phyloP scores from a whole-genome alignment of 2,329 filamentous ascomycete genomes.

The Cladosporium sp. region DNA sequence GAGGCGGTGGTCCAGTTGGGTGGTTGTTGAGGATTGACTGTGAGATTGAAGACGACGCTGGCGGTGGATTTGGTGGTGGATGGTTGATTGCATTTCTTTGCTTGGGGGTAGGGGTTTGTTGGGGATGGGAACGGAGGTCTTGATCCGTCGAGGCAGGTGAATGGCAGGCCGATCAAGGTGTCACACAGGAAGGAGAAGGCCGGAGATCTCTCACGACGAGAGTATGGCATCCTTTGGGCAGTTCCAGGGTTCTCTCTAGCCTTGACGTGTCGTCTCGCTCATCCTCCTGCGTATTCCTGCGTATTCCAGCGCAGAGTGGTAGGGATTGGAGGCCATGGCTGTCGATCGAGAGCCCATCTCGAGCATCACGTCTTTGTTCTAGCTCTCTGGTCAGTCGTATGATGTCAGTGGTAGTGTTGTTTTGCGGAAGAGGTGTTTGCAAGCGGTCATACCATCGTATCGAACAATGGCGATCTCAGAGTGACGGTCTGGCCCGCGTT shows the following conservation, averaged over 20 bases:
- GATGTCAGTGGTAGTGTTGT: too few species aligned
- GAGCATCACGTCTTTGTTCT: background rate
- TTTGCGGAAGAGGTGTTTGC: background rate
- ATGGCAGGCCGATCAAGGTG: slow-evolving; percentile 15
- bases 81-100: too few species aligned
- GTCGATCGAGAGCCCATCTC: background rate
- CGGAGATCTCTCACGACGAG: background rate
- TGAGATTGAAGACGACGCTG: background rate
- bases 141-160: background rate
- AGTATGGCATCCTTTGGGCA: background rate
- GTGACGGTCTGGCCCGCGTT: background rate
- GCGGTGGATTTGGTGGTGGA: background rate
- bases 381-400: too few species aligned
- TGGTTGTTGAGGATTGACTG: background rate
- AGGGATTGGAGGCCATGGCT: background rate
- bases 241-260: background rate
- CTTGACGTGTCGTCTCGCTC: background rate
- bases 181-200: slow-evolving; percentile 13
- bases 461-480: too few species aligned
- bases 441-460: too few species aligned
- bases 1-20: slow-evolving; percentile 9
- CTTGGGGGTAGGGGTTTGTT: background rate
- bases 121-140: background rate
- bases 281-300: background rate
- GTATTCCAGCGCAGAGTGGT: background rate